A percentile compares a stretch with the other conserved stretches of the same genome.
Evolutionary conservation across 2,329 filamentous ascomycete genomes (phyloP).

Genomic region (Hymenoscyphus linearis): DNA sequence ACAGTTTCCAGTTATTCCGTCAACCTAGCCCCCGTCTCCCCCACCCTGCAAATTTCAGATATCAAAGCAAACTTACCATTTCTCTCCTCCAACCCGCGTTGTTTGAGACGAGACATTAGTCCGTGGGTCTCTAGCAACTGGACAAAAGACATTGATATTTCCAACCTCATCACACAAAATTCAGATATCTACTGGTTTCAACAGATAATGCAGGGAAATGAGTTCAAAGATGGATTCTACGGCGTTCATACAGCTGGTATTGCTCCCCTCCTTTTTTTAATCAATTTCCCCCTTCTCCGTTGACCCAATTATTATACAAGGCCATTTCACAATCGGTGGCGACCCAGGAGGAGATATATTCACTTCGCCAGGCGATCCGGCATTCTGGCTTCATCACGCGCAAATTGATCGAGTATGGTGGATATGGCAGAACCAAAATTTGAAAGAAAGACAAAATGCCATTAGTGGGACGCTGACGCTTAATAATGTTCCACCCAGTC

Average conservation of each 20-base stretch:
- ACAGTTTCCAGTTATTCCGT: slow-evolving; percentile 17
- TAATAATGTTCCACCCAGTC: slow-evolving; percentile 36
- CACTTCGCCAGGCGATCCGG: slow-evolving; percentile 40
- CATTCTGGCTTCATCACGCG: slow-evolving; percentile 42
- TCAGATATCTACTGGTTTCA: slow-evolving; percentile 6
- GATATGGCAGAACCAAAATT: slow-evolving; percentile 44
- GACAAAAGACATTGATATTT: slow-evolving; percentile 1
- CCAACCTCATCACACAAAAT: slow-evolving; percentile 1
- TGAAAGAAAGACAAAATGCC: slow-evolving; percentile 23
- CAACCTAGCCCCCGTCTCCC: slow-evolving; percentile 13
- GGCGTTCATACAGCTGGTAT: slow-evolving; percentile 4
- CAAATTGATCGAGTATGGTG: slow-evolving; percentile 42
- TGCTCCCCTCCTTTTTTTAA: too few relatives aligned
- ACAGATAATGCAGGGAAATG: slow-evolving; percentile 1
- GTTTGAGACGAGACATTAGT: slow-evolving; percentile 2
- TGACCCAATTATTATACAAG: slow-evolving; percentile 10
- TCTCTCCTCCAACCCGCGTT: slow-evolving; percentile 5
- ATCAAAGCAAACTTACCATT: background rate
- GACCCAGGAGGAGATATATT: slow-evolving; percentile 41
- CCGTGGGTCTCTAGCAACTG: slow-evolving; percentile 1
- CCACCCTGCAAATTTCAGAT: slow-evolving; percentile 4
- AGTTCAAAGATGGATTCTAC: background rate
- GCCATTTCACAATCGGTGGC: slow-evolving; percentile 38
- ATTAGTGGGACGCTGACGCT: slow-evolving; percentile 37
- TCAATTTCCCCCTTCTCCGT: background rate